Evolutionary conservation across 2,329 filamentous ascomycete species (phyloP), one percentile per base, ranked within the genome.

Genomic region (Tolypocladium endophyticum): DNA sequence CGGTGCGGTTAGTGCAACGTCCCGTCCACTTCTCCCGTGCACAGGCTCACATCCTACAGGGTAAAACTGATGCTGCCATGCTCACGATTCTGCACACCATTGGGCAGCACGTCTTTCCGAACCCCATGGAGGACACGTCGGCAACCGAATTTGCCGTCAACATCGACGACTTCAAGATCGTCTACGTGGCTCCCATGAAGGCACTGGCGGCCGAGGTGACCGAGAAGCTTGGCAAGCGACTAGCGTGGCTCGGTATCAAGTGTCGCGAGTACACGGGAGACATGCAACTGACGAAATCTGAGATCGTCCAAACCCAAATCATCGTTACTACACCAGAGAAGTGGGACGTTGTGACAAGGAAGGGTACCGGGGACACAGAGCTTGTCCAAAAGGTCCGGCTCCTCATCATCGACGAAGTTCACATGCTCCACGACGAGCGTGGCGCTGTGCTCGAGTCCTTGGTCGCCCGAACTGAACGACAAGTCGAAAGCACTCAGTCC

Each of bases 131-230:
- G 60, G 79, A 90, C 47, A 84, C 84, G 0, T 77, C 85, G 58
- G 86, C 88, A 0, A 86, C 81, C 0, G 89, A 96, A 45, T 97
- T 97, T 69, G 83, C 83, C 1, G 89, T 96, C n/a, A 82, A 88
- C 60, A 77, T 85, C 0, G 89, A 96, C 58, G 90, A 96, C 67
- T 97, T 97, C 81, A 97, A 99, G 75, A 93, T 99, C 67, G 92
- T 99, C 60, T 99, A 99, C 67, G 94, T 99, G 47, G 94, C 95
- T 1, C 95, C 94, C 0, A 99, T 99, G 95, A 99, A 99, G 74
- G 95, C 94, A 0, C 79, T 99, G 23, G 95, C 95, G 5, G 94
- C 95, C 9, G 94, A 99, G 75, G 89, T 99, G 47, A 97, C 94
- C 0, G 90, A 92, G 41, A 99, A 99, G 76, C 80, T 99, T 3